Conservation (phyloP, 2,329 filamentous ascomycete species). For the Venturia aucupariae region DNA sequence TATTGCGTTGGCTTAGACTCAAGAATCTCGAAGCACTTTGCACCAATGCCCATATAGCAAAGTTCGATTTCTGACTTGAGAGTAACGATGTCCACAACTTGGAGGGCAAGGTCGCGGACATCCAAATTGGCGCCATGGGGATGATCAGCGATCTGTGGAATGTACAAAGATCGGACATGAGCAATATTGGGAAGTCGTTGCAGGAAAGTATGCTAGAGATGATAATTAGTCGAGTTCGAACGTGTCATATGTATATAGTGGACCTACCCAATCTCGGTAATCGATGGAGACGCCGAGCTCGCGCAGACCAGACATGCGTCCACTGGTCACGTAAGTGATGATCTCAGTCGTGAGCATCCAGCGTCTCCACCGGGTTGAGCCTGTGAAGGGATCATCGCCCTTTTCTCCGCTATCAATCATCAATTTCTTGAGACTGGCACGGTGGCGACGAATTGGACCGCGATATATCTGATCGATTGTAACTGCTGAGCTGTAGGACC, state of each 20-base stretch:
- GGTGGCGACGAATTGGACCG: slow-evolving; percentile 61
- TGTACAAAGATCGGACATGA: slow-evolving; percentile 61
- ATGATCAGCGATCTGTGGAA: slow-evolving; percentile 58
- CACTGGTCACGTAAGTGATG: slow-evolving; percentile 64
- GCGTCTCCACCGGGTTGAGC: slow-evolving; percentile 47
- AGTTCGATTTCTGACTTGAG: slow-evolving; percentile 67
- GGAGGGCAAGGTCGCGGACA: slow-evolving; percentile 61
- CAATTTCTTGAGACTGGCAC: slow-evolving; percentile 60
- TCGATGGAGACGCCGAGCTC: slow-evolving; percentile 66
- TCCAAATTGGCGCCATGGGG: slow-evolving; percentile 47
- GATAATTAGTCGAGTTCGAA: background rate
- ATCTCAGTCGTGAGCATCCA: slow-evolving; percentile 66
- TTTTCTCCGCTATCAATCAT: slow-evolving; percentile 60
- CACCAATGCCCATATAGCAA: slow-evolving; percentile 66
- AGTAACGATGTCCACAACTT: slow-evolving; percentile 69
- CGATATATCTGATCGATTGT: slow-evolving; percentile 63
- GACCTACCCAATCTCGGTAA: slow-evolving; percentile 67
- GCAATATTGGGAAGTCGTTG: slow-evolving; percentile 63
- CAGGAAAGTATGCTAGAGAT: slow-evolving; percentile 62
- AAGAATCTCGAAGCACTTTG: slow-evolving; percentile 74
- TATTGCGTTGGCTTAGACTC: slow-evolving; percentile 48
- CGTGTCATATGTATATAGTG: background rate
- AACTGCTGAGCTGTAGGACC: slow-evolving; percentile 47
- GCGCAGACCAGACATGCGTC: slow-evolving; percentile 60
- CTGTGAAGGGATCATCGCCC: slow-evolving; percentile 15